Percentiles rank a stretch among this genome's conserved stretches.
These are phyloP conservation scores for Calycina herbarum DNA, from an alignment of 2,329 filamentous ascomycete species.

Conservation along the genomic window DNA sequence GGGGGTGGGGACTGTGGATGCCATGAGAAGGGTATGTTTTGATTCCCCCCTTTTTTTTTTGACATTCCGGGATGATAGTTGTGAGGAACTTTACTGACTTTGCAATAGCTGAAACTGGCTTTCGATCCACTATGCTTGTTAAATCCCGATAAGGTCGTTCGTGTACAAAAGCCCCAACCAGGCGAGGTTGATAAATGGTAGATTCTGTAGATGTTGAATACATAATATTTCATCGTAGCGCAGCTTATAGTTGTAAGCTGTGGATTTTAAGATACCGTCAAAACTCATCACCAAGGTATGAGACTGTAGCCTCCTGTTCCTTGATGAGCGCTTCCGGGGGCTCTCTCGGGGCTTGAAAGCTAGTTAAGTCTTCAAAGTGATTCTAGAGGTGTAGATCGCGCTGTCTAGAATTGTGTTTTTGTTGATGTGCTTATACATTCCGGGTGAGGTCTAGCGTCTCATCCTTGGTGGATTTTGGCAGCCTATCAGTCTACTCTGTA, in stretches of 20 bases:
- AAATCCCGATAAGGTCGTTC: constrained; percentile 69
- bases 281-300: too few species aligned
- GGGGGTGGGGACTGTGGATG: constrained; percentile 71
- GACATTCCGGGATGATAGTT: background rate
- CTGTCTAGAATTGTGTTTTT: too few species aligned
- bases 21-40: constrained; percentile 73
- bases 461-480: too few species aligned
- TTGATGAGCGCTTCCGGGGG: too few species aligned
- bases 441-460: too few species aligned
- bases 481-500: too few species aligned
- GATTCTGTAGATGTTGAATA: constrained; percentile 4
- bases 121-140: constrained; percentile 71
- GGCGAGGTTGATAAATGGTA: constrained; percentile 50
- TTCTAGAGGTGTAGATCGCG: too few species aligned
- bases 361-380: too few species aligned
- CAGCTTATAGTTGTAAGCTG: constrained; percentile 3
- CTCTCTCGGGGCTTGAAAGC: too few species aligned
- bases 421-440: too few species aligned
- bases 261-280: background rate
- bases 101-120: constrained; percentile 68
- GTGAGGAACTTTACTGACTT: background rate
- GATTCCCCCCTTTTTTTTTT: background rate
- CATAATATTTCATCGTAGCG: background rate
- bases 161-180: constrained; percentile 55
- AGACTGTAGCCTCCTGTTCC: too few species aligned